Base-by-base conservation (phyloP, 2,329 filamentous ascomycete species). In the Verticillium zaregamsianum region DNA sequence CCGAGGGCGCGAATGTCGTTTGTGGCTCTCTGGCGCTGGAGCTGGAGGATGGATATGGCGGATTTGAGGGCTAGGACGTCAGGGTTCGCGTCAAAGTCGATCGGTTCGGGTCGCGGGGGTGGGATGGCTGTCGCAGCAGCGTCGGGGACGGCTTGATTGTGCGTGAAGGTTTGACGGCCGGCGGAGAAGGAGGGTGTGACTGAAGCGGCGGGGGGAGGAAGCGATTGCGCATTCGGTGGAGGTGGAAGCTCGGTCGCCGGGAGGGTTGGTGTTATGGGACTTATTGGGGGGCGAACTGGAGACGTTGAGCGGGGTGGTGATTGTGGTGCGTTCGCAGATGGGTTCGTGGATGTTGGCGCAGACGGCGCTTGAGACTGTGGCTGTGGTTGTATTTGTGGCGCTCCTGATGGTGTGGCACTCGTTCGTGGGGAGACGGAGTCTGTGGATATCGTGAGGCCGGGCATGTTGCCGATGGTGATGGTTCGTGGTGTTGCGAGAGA, bases 1-100 rank as follows among this genome's bases (percentile, higher is more conserved):
- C 88, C 85, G 37, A 97, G 80, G 0, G 84, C 79, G 67, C 85
- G 83, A 59, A 97, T 88, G 76, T 97, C 93, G 56, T 85, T 84
- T 58, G 87, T 80, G 49, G 92, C 92, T 72, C 90, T 90, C 70
- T 89, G 87, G 66, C 88, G 88, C 78, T 98, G 94, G 66, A 96
- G 82, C 77, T 96, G 92, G 56, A 98, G 81, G 59, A 97, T 88
- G 9, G 91, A 90, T 63, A 97, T 92, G 55, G 93, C 91, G 31
- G 90, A 91, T 66, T 90, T 88, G 63, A 97, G 82, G 5, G 94
- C 94, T 63, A 97, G 89, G 28, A 90, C 92, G 79, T 98, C 94
- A 8, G 92, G 88, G 71, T 96, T 96, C 61, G 77, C 75, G 66
- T 84, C 80, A 64, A 88, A 86, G 67, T 83, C 80, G 62, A 89